Evolutionary conservation across 2,329 filamentous ascomycete genomes (phyloP), one percentile per base, ranked within the genome.

Genomic region (Blastomyces emzantsi): DNA sequence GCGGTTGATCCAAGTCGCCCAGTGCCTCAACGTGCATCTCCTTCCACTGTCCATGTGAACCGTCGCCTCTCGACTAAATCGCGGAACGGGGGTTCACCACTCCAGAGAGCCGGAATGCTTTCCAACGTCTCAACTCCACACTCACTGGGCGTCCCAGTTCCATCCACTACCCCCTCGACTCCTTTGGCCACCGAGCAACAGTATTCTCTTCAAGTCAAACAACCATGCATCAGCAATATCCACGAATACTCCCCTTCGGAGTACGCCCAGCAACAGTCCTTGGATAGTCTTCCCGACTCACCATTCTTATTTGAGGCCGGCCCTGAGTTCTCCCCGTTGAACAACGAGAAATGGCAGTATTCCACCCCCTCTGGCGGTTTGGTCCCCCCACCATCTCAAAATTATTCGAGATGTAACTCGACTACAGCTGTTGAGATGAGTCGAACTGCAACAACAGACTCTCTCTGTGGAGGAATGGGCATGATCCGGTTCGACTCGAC

Each of bases 401-500:
- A 33, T 17, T 30, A 47, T 25, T 30, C 22, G 66, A 70, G 13
- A 61, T 71, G 74, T 63, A 68, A 68, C 55, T 65, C 72, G 65
- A 69, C 66, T 33, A 66, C 68, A 43, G 68, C 71, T 30, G 72
- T 75, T 62, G 74, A 78, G 64, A 80, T 80, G 78, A 77, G 72
- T 66, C 74, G 78, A 66, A 79, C 74, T 66, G 72, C 73, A 54
- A 80, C 78, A 41, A 76, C 77, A 66, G 78, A 80, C 66, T 76
- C 76, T 43, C 67, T 80, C 58, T 77, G 76, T 64, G 75, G 76
- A 65, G 73, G 73, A 59, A 70, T 80, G 66, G 72, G 72, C 66
- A 79, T 78, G 75, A 75, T 80, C 70, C 73, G 76, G 66, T 76
- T 80, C 67, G 73, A 77, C 67, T 78, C 76, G 28, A 72, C 72